A percentile compares a stretch with the other conserved stretches of the same genome.
Evolutionary conservation across 1,139 yeast genomes (phyloP).

Genomic region (Chernovozyma sophiae-reginae): DNA sequence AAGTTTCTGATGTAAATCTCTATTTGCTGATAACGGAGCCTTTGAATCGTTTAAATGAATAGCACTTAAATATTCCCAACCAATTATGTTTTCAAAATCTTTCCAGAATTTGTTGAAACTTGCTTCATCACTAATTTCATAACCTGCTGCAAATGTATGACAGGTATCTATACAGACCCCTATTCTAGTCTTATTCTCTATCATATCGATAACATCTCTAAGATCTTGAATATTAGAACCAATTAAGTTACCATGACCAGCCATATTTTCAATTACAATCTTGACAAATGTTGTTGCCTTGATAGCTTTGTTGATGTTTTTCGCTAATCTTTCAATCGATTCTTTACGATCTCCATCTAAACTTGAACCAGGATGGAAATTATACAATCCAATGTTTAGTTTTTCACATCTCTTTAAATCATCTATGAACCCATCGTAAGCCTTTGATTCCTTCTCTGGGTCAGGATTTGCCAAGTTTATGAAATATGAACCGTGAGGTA

Average conservation of each 20-base stretch:
- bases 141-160: constrained; percentile 95
- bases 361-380: constrained; percentile 94
- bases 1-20: constrained; percentile 86
- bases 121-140: constrained; percentile 64
- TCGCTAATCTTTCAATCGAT: constrained; percentile 67
- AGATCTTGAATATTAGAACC: constrained; percentile 82
- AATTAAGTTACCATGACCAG: constrained; percentile 90
- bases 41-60: constrained; percentile 92
- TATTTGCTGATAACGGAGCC: constrained; percentile 84
- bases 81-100: constrained; percentile 68
- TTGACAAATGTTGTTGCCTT: constrained; percentile 71
- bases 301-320: constrained; percentile 74
- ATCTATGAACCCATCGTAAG: constrained; percentile 77
- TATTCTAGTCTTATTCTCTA: constrained; percentile 73
- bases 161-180: constrained; percentile 97
- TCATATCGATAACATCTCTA: constrained; percentile 64
- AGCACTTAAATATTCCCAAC: constrained; percentile 70
- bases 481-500: constrained; percentile 94
- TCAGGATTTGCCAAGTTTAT: constrained; percentile 93
- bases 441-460: constrained; percentile 67
- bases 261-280: constrained; percentile 94
- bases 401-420: constrained; percentile 85
- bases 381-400: constrained; percentile 79
- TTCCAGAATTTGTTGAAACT: constrained; percentile 65
- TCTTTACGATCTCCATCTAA: constrained; percentile 64